Evolutionary conservation across 148 eudicot species (phyloP), one percentile per base, ranked within the genome.

Genomic region (Arbutus unedo): DNA sequence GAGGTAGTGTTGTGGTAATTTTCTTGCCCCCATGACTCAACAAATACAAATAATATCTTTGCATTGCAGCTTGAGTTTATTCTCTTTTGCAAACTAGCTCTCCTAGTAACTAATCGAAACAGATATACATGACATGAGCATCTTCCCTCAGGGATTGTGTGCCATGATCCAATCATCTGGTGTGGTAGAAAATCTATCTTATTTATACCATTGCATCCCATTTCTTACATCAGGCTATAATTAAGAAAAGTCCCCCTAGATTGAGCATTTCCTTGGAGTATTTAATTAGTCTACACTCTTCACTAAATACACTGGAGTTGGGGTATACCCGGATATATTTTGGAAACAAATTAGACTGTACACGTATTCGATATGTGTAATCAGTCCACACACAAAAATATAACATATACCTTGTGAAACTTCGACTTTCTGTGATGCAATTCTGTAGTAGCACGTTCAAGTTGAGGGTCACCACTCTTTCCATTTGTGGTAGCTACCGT

Each of bases 1-100:
- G 71, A 90, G 88, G 88, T 87, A 86, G 7, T 44, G n/a, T n/a
- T 7, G 14, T 55, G 56, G 79, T 80, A 82, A 67, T 55, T 77
- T 14, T 81, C 83, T 55, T 25, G 38, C 23, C 60, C 44, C 66
- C 43, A 47, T 60, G 16, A 50, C 75, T 59, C 6, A 0, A 78
- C 47, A 1, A 21, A 13, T 78, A n/a, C 8, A 21, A 2, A 19
- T 45, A 48, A 1, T 60, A 48, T 67, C 23, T 31, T 38, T 80
- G 45, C 45, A 16, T 66, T 38, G 21, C 2, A 45, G 43, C 66
- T 68, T 57, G 6, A 31, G 7, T 15, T 15, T 38, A 57, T 66
- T 80, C 47, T 67, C 53, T 66, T 66, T 79, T 5, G 47, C 3
- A 64, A 64, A 10, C 44, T 21, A 11, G 57, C n/a, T 10, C 7